Conservation (phyloP, 1,284 basidiomycete genomes). For the Abortiporus biennis region DNA sequence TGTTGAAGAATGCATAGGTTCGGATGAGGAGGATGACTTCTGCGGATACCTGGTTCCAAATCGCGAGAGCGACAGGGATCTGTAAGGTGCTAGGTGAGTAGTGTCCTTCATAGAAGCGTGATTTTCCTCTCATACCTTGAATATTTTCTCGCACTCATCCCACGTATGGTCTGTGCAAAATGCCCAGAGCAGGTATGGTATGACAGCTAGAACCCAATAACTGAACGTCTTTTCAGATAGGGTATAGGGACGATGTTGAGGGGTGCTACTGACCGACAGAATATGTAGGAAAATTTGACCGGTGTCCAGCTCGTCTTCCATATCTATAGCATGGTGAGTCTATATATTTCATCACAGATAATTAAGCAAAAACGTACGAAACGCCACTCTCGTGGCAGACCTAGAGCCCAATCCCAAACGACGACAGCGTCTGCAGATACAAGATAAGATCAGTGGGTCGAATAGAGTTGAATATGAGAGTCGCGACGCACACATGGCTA, state of each 20-base stretch:
- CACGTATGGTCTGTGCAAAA: constrained; percentile 61
- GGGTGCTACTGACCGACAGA: constrained; percentile 55
- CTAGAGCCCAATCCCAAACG: constrained; percentile 78
- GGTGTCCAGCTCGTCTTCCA: constrained; percentile 80
- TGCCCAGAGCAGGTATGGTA: constrained; percentile 68
- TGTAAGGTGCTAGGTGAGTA: constrained; percentile 20
- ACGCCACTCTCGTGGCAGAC: constrained; percentile 65
- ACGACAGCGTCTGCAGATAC: constrained; percentile 59
- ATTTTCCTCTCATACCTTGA: constrained; percentile 37
- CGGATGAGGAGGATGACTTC: constrained; percentile 75
- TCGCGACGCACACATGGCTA: constrained; percentile 79
- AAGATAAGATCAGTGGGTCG: constrained; percentile 18
- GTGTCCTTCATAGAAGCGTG: constrained; percentile 6
- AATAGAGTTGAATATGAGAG: constrained; percentile 8
- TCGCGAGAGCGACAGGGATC: constrained; percentile 71
- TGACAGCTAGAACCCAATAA: constrained; percentile 73
- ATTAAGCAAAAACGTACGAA: constrained; percentile 5
- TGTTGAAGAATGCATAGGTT: constrained; percentile 79
- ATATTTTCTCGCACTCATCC: constrained; percentile 60
- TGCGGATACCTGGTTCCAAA: constrained; percentile 81
- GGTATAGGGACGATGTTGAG: constrained; percentile 9
- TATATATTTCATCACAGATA: not conserved
- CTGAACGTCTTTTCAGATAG: constrained; percentile 27
- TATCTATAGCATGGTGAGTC: constrained; percentile 37
- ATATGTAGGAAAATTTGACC: constrained; percentile 72